Evolutionary conservation across 495 filamentous ascomycete genomes (phyloP).

Genomic region (Pyronema domesticum): DNA sequence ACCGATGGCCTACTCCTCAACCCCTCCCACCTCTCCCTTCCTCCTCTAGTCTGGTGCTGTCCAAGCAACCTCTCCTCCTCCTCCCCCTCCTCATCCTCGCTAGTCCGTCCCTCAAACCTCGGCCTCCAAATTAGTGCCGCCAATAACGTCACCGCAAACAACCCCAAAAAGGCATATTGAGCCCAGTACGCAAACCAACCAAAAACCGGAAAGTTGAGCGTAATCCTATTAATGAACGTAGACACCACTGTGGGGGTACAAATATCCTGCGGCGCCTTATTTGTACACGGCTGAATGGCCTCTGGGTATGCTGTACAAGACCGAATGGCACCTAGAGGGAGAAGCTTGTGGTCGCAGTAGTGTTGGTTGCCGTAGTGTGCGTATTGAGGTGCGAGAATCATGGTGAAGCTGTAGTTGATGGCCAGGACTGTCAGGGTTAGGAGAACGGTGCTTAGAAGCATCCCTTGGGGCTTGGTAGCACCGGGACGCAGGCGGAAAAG

Average conservation of each 20-base stretch:
- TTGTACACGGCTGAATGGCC: conserved; percentile 64
- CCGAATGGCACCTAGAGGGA: conserved; percentile 8
- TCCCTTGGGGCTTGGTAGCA: conserved; percentile 75
- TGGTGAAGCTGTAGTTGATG: conserved; percentile 77
- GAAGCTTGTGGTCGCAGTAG: conserved; percentile 39
- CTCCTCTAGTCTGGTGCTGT: too few relatives aligned
- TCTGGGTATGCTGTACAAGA: conserved; percentile 59
- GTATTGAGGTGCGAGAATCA: conserved; percentile 87
- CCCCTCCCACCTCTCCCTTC: too few relatives aligned
- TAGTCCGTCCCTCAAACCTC: conserved; percentile 50
- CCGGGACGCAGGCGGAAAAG: conserved; percentile 80
- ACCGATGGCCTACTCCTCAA: too few relatives aligned
- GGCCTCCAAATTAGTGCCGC: conserved; percentile 65
- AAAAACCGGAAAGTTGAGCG: conserved; percentile 91
- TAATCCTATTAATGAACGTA: conserved; percentile 83
- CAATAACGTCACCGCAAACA: conserved; percentile 63
- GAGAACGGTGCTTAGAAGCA: conserved; percentile 82
- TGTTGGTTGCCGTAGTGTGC: conserved; percentile 87
- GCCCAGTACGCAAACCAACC: conserved; percentile 89
- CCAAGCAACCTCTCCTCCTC: conserved; percentile 86
- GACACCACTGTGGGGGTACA: conserved; percentile 83
- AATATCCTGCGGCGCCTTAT: conserved; percentile 49
- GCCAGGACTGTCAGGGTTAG: conserved; percentile 73
- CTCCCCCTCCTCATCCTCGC: conserved; percentile 83
- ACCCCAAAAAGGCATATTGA: conserved; percentile 72